Conservation (phyloP, 345 rosid species). For the Hypericum perforatum region DNA sequence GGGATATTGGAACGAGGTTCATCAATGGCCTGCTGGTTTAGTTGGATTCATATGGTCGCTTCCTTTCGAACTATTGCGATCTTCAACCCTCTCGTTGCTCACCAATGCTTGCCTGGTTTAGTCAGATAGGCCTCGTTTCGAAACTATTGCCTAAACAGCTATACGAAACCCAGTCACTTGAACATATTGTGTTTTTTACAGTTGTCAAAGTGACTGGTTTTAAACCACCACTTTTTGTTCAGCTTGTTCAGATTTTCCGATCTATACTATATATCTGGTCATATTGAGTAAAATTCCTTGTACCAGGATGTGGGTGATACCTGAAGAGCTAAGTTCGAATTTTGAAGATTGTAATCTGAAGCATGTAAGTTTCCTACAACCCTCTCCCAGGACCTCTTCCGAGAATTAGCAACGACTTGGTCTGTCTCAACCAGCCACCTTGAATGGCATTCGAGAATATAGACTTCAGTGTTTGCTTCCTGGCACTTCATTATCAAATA, state of each 20-base stretch:
- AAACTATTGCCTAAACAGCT: too few species aligned
- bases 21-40: too few species aligned
- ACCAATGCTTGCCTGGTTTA: too few species aligned
- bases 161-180: too few species aligned
- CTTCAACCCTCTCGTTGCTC: too few species aligned
- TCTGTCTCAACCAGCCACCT: too few species aligned
- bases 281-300: slow-evolving; percentile 12
- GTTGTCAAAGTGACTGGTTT: neutral
- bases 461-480: too few species aligned
- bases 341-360: slow-evolving; percentile 20
- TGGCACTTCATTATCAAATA: neutral
- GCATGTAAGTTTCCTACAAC: slow-evolving; percentile 24
- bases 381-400: neutral
- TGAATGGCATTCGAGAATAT: too few species aligned
- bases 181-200: too few species aligned
- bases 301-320: slow-evolving; percentile 36
- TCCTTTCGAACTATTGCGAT: too few species aligned
- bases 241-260: neutral
- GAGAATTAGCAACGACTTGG: neutral
- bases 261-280: neutral
- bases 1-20: neutral
- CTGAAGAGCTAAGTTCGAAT: slow-evolving; percentile 16
- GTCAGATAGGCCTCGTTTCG: too few species aligned
- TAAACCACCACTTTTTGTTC: neutral
- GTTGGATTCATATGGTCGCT: too few species aligned